These are phyloP conservation scores for Hypomyces rosellus DNA, from an alignment of 2,329 filamentous ascomycete species.

Conservation along the genomic window DNA sequence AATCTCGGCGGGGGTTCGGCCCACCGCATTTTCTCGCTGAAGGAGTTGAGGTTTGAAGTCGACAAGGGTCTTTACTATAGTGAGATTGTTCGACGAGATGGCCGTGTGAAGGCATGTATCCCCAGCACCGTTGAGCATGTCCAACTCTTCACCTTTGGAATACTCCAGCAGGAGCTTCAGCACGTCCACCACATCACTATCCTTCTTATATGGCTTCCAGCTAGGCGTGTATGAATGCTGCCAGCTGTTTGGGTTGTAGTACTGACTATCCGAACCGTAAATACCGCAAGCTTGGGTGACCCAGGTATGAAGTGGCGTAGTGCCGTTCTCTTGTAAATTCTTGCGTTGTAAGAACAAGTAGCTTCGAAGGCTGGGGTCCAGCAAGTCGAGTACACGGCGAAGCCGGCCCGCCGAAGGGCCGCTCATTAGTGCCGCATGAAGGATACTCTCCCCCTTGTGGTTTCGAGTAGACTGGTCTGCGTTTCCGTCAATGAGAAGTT, in stretches of 20 bases:
- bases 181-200: slow-evolving; percentile 32
- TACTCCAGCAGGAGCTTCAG: slow-evolving; percentile 47
- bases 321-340: slow-evolving; percentile 42
- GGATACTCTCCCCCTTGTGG: slow-evolving; percentile 55
- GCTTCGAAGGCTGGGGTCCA: slow-evolving; percentile 51
- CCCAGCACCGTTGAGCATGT: slow-evolving; percentile 56
- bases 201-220: slow-evolving; percentile 18
- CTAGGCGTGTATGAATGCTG: not conserved
- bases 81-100: slow-evolving; percentile 33
- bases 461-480: slow-evolving; percentile 64
- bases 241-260: slow-evolving; percentile 11
- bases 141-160: slow-evolving; percentile 49
- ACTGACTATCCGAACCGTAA: slow-evolving; percentile 4
- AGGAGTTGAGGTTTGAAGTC: slow-evolving; percentile 53
- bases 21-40: slow-evolving; percentile 68
- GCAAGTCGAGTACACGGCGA: slow-evolving; percentile 46
- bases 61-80: slow-evolving; percentile 41
- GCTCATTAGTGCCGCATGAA: slow-evolving; percentile 50
- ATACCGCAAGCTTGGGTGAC: slow-evolving; percentile 30
- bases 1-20: slow-evolving; percentile 65
- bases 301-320: slow-evolving; percentile 60
- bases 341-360: slow-evolving; percentile 55
- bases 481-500: slow-evolving; percentile 58
- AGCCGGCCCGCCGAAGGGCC: slow-evolving; percentile 31
- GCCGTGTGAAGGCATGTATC: slow-evolving; percentile 59